phyloP scores from a whole-genome alignment of 2,329 filamentous ascomycete species.

The Tolypocladium paradoxum region DNA sequence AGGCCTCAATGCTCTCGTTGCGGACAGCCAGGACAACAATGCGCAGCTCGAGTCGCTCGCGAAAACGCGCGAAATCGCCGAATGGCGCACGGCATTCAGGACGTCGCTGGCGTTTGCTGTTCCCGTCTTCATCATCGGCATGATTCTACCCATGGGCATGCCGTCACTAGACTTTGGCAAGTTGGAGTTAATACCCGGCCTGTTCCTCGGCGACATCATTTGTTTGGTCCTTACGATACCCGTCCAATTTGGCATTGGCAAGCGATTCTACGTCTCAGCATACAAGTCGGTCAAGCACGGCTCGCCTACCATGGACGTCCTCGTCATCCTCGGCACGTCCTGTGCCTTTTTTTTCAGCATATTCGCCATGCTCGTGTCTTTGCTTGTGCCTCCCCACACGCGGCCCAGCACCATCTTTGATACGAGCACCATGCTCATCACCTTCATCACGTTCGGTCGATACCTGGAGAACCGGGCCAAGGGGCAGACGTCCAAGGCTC shows the following conservation, averaged over 20 bases:
- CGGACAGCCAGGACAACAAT: conserved; percentile 90
- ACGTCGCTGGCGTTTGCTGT: conserved; percentile 72
- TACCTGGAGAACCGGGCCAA: conserved; percentile 93
- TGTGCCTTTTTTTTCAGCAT: conserved; percentile 94
- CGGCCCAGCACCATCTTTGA: conserved; percentile 88
- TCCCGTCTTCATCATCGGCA: conserved; percentile 84
- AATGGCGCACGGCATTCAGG: conserved; percentile 77
- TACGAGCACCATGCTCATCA: conserved; percentile 96
- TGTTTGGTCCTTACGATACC: conserved; percentile 80
- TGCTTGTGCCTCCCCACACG: conserved; percentile 63
- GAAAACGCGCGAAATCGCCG: conserved; percentile 91
- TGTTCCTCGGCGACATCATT: conserved; percentile 80
- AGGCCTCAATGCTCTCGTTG: conserved; percentile 80
- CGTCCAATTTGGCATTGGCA: conserved; percentile 92
- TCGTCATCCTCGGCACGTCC: conserved; percentile 88
- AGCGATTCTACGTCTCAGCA: conserved; percentile 87
- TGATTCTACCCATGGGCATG: conserved; percentile 84
- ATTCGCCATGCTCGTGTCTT: conserved; percentile 73
- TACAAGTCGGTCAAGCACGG: conserved; percentile 85
- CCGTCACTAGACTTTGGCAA: conserved; percentile 68
- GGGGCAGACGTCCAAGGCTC: conserved; percentile 87
- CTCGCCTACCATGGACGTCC: conserved; percentile 93
- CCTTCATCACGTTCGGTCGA: conserved; percentile 82
- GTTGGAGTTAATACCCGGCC: conserved; percentile 54
- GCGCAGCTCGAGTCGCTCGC: conserved; percentile 91